A percentile compares a stretch with the other conserved stretches of the same genome.
Conservation (phyloP, 108 stramenopile species). For the Parietichytrium sp. region DNA sequence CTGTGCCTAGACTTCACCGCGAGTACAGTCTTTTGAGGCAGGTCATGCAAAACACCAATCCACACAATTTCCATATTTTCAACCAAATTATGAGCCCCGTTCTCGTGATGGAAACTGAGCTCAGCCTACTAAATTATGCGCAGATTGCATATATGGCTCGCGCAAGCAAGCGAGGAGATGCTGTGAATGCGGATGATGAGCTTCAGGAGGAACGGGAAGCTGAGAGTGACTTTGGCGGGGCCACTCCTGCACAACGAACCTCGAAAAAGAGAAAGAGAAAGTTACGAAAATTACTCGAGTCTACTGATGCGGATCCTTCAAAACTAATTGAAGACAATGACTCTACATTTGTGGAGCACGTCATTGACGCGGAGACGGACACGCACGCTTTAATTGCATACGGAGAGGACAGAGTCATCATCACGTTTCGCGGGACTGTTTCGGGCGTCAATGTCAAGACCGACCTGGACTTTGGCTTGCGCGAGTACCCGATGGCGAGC, state of each 20-base stretch:
- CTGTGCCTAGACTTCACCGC: too few species aligned
- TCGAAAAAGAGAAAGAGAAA: too few species aligned
- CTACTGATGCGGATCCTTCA: background rate
- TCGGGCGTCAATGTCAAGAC: background rate
- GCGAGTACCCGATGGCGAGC: background rate
- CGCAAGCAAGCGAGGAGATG: too few species aligned
- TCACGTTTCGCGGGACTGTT: conserved; percentile 21
- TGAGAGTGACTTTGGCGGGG: too few species aligned
- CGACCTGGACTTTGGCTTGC: background rate
- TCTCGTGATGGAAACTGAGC: background rate
- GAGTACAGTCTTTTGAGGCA: too few species aligned
- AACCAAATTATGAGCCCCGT: conserved; percentile 8
- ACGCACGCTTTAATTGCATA: conserved; percentile 4
- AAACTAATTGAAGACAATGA: background rate
- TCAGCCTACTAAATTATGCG: background rate
- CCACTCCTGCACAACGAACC: too few species aligned
- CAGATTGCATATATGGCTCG: background rate
- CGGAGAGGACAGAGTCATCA: background rate
- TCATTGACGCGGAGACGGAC: background rate
- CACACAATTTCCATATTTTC: background rate
- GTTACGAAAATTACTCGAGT: too few species aligned
- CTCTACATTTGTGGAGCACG: background rate
- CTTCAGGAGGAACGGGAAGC: too few species aligned
- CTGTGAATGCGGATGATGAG: too few species aligned
- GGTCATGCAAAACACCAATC: too few species aligned